A percentile compares a stretch with the other conserved stretches of the same genome.
Conservation (phyloP, 1,139 yeast species). For the Yamadazyma conglobata region DNA sequence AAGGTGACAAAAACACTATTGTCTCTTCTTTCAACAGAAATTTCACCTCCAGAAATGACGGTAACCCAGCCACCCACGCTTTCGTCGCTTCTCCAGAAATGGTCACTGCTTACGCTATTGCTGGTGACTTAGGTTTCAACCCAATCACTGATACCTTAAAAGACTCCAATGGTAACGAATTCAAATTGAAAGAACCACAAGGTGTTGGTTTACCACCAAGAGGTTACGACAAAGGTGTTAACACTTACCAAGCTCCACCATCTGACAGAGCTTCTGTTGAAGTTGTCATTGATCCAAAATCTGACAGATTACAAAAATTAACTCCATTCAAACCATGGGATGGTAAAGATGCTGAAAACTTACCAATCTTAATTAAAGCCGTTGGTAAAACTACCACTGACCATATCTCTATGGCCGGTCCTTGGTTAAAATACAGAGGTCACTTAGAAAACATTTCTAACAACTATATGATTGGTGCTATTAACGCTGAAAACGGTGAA, state of each 20-base stretch:
- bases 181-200: constrained; percentile 82
- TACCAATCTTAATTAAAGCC: constrained; percentile 96
- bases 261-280: constrained; percentile 71
- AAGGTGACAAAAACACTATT: constrained; percentile 98
- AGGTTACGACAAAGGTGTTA: constrained; percentile 93
- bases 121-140: constrained; percentile 98
- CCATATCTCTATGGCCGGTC: constrained; percentile 99
- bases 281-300: constrained; percentile 79
- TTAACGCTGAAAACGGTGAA: constrained; percentile 93
- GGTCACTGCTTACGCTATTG: constrained; percentile 92
- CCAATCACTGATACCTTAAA: constrained; percentile 93
- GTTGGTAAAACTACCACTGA: constrained; percentile 98
- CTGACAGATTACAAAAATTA: constrained; percentile 56
- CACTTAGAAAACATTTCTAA: constrained; percentile 98
- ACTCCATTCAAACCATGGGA: constrained; percentile 70
- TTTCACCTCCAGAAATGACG: constrained; percentile 98
- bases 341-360: constrained; percentile 84
- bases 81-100: constrained; percentile 98
- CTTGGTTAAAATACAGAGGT: constrained; percentile 99
- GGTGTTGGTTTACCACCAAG: constrained; percentile 91
- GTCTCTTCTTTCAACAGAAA: constrained; percentile 99
- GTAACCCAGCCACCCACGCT: constrained; percentile 97
- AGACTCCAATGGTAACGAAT: constrained; percentile 94
- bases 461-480: constrained; percentile 99
- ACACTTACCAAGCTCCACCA: constrained; percentile 99